phyloP scores from a whole-genome alignment of 345 rosid genomes.

The Populus davidiana region DNA sequence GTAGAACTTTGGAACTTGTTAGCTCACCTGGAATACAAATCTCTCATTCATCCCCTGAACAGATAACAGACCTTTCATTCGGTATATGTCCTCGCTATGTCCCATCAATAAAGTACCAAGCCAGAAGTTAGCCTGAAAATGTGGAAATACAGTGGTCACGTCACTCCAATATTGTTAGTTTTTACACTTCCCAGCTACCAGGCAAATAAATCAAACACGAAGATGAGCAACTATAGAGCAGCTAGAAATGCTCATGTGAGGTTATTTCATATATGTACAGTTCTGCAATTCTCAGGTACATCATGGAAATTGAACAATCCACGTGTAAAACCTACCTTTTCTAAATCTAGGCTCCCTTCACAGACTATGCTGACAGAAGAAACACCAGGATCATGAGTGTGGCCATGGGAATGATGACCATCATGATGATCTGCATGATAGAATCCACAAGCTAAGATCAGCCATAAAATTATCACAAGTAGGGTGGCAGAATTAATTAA shows the following conservation, averaged over 20 bases:
- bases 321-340: conserved; percentile 58
- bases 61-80: conserved; percentile 93
- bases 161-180: conserved; percentile 5
- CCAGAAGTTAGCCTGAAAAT: conserved; percentile 82
- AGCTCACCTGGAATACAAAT: conserved; percentile 82
- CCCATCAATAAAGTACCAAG: conserved; percentile 86
- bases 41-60: conserved; percentile 81
- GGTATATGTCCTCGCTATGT: conserved; percentile 81
- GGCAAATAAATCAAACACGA: background rate
- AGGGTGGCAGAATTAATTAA: background rate
- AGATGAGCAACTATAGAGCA: background rate
- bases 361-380: conserved; percentile 92
- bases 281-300: background rate
- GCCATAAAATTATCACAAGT: background rate
- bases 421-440: conserved; percentile 64
- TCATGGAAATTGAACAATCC: background rate
- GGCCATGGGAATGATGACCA: conserved; percentile 71
- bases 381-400: conserved; percentile 93
- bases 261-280: background rate
- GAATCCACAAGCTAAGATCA: background rate
- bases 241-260: background rate
- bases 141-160: conserved; percentile 26
- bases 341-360: conserved; percentile 91
- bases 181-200: background rate
- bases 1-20: background rate